Conservation (phyloP, 2,329 filamentous ascomycete species). For the Aspergillus terreus region DNA sequence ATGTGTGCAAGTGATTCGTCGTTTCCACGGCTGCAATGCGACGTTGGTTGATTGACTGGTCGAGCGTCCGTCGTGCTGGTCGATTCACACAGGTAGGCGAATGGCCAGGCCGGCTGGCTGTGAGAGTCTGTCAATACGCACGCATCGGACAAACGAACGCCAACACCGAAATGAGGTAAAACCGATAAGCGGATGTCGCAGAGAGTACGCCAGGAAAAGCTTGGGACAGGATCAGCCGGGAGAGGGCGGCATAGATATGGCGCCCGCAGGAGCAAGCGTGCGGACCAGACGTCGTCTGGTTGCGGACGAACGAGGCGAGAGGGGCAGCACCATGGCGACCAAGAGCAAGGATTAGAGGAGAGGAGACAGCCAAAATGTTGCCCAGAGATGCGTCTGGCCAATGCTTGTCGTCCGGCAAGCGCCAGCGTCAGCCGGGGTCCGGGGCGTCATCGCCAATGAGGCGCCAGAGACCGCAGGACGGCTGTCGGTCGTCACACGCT, state of each 20-base stretch:
- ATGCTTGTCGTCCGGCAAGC: slow-evolving; percentile 31
- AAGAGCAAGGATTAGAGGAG: slow-evolving; percentile 13
- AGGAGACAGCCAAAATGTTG: slow-evolving; percentile 20
- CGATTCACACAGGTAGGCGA: slow-evolving; percentile 4
- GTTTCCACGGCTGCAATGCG: too few species aligned
- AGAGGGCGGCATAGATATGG: slow-evolving; percentile 28
- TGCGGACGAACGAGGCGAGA: slow-evolving; percentile 23
- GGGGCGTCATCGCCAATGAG: slow-evolving; percentile 27
- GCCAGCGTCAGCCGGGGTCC: slow-evolving; percentile 24
- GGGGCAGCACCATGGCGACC: slow-evolving; percentile 25
- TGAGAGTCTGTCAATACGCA: slow-evolving; percentile 24
- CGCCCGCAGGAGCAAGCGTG: slow-evolving; percentile 2
- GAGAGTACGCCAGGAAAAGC: slow-evolving; percentile 12
- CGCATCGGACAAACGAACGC: slow-evolving; percentile 16
- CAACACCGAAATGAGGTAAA: slow-evolving; percentile 9
- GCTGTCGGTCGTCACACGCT: slow-evolving; percentile 31
- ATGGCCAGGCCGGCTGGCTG: slow-evolving; percentile 38
- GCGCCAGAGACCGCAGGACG: slow-evolving; percentile 13
- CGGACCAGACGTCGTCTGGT: slow-evolving; percentile 13
- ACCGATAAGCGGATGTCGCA: slow-evolving; percentile 11
- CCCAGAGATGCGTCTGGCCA: slow-evolving; percentile 32
- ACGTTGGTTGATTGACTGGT: slow-evolving; percentile 4
- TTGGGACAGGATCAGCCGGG: slow-evolving; percentile 19
- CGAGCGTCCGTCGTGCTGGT: background rate
- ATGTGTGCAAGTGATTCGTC: background rate